Evolutionary conservation across 176 grass and related monocot species (phyloP).

Genomic region (Avena insularis): DNA sequence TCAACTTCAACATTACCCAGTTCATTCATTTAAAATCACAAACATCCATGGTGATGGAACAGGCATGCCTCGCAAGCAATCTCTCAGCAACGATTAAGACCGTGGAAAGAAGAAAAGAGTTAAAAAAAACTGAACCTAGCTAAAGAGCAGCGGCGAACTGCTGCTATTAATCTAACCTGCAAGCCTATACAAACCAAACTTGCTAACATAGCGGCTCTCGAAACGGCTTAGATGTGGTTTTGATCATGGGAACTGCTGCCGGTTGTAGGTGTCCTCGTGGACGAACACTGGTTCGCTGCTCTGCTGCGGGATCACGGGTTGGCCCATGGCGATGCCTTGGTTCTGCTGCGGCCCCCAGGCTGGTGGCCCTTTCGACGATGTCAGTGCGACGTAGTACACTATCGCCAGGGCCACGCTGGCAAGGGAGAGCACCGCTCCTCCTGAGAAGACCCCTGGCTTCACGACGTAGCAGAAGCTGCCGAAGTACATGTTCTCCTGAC

Average conservation of each 20-base stretch:
- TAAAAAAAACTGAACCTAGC: slow-evolving; percentile 22
- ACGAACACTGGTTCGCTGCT: slow-evolving; percentile 84
- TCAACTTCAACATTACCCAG: slow-evolving; percentile 44
- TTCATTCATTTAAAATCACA: slow-evolving; percentile 50
- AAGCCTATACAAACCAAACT: slow-evolving; percentile 57
- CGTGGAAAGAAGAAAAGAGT: background rate
- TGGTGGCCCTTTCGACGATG: slow-evolving; percentile 56
- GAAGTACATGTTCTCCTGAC: slow-evolving; percentile 90
- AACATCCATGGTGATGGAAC: slow-evolving; percentile 36
- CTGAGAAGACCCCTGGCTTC: slow-evolving; percentile 89
- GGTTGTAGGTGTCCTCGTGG: slow-evolving; percentile 93
- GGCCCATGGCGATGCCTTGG: slow-evolving; percentile 82
- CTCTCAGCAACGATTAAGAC: background rate
- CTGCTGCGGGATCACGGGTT: slow-evolving; percentile 76
- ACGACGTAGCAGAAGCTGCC: slow-evolving; percentile 86
- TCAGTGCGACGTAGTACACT: slow-evolving; percentile 76
- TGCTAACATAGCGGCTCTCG: background rate
- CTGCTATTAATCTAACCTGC: slow-evolving; percentile 47
- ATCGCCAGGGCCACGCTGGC: slow-evolving; percentile 85
- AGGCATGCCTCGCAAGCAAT: background rate
- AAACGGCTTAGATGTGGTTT: background rate
- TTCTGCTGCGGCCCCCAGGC: slow-evolving; percentile 48
- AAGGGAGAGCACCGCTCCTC: slow-evolving; percentile 84
- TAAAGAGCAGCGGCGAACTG: slow-evolving; percentile 34
- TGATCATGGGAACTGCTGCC: slow-evolving; percentile 76